Evolutionary conservation across 2,329 filamentous ascomycete genomes (phyloP).

Genomic region (Fusarium citri): DNA sequence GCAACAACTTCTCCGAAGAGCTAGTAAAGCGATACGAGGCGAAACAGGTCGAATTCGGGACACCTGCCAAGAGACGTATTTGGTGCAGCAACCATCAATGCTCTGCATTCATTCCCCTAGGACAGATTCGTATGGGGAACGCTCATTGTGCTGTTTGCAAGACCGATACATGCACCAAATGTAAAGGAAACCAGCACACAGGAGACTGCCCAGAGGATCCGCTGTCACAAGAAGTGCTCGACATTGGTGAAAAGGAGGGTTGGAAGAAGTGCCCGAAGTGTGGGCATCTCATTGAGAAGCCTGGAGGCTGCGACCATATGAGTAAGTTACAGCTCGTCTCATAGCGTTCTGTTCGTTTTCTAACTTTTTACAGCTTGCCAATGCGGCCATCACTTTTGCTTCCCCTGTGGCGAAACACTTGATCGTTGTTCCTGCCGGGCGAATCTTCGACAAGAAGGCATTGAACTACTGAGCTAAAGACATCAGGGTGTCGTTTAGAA

Average conservation of each 20-base stretch:
- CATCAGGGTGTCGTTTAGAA: neutral
- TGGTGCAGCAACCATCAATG: conserved; percentile 63
- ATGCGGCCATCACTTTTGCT: neutral
- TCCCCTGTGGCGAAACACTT: neutral
- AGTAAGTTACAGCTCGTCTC: conserved; percentile 60
- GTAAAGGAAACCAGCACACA: conserved; percentile 59
- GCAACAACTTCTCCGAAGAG: conserved; percentile 45
- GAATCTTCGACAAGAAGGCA: neutral
- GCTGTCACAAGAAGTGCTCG: conserved; percentile 54
- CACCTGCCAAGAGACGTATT: conserved; percentile 53
- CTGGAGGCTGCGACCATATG: conserved; percentile 66
- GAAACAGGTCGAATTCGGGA: conserved; percentile 62
- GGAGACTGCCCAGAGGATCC: conserved; percentile 62
- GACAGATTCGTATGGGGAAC: conserved; percentile 47
- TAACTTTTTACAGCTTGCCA: neutral
- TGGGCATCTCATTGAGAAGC: conserved; percentile 59
- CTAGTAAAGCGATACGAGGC: conserved; percentile 53
- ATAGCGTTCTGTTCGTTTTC: too few species aligned
- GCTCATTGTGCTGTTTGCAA: conserved; percentile 59
- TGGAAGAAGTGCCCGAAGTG: conserved; percentile 66
- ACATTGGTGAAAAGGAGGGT: conserved; percentile 53
- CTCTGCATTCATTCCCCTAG: conserved; percentile 58
- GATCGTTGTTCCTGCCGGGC: neutral
- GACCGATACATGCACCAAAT: conserved; percentile 59
- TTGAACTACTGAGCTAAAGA: neutral